Conservation (phyloP, 2,329 filamentous ascomycete species). For the Stemphylium beticola region DNA sequence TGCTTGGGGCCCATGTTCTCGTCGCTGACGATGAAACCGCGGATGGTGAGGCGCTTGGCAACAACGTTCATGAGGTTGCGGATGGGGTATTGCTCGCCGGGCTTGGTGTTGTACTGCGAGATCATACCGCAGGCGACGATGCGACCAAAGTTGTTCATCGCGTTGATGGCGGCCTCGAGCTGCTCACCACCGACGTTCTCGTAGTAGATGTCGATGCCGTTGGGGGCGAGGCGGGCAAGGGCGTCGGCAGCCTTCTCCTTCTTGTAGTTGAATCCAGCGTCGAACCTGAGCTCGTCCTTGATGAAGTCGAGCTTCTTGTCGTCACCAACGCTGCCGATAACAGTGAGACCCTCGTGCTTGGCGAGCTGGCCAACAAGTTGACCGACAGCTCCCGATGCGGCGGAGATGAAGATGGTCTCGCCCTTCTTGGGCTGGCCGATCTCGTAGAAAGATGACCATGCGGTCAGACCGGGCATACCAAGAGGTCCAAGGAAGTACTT, state of each 20-base stretch:
- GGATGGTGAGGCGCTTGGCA: slow-evolving; percentile 71
- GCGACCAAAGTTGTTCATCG: slow-evolving; percentile 70
- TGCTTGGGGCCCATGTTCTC: slow-evolving; percentile 71
- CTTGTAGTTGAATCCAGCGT: slow-evolving; percentile 87
- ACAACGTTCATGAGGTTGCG: slow-evolving; percentile 70
- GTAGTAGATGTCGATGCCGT: slow-evolving; percentile 84
- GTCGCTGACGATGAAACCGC: slow-evolving; percentile 77
- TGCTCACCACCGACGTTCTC: slow-evolving; percentile 82
- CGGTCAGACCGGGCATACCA: slow-evolving; percentile 79
- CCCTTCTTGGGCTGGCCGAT: slow-evolving; percentile 77
- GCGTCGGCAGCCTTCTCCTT: slow-evolving; percentile 74
- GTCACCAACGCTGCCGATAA: slow-evolving; percentile 80
- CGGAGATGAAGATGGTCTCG: slow-evolving; percentile 82
- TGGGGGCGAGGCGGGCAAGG: slow-evolving; percentile 71
- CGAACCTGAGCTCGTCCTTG: slow-evolving; percentile 71
- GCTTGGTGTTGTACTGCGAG: slow-evolving; percentile 72
- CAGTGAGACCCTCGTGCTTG: slow-evolving; percentile 78
- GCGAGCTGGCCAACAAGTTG: slow-evolving; percentile 84
- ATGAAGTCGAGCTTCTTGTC: slow-evolving; percentile 83
- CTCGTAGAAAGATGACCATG: slow-evolving; percentile 75
- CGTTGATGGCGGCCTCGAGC: slow-evolving; percentile 69
- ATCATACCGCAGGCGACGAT: slow-evolving; percentile 71
- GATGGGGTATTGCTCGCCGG: slow-evolving; percentile 67
- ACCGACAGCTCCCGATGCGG: slow-evolving; percentile 81
- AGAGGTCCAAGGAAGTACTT: slow-evolving; percentile 76